Percentiles rank a stretch among this genome's conserved stretches.
phyloP scores from a whole-genome alignment of 164 flowering plant species.

The Litsea cubeba region DNA sequence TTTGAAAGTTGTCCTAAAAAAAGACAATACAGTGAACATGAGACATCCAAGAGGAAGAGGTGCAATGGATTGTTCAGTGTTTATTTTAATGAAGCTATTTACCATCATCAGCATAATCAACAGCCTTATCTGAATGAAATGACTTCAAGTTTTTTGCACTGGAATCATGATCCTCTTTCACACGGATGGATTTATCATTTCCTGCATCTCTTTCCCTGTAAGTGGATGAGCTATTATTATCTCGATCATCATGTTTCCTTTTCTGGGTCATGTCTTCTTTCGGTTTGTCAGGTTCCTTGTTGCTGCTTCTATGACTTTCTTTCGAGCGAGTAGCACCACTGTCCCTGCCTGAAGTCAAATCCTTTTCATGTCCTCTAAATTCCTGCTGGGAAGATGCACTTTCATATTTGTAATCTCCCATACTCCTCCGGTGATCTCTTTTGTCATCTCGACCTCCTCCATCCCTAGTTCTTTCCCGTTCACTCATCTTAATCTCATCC shows the following conservation, averaged over 20 bases:
- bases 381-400: constrained; percentile 20
- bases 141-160: constrained; percentile 45
- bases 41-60: neutral
- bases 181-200: constrained; percentile 19
- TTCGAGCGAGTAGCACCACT: constrained; percentile 21
- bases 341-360: constrained; percentile 31
- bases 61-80: neutral
- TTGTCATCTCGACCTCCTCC: constrained; percentile 41
- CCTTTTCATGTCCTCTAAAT: constrained; percentile 21
- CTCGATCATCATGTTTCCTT: constrained; percentile 35
- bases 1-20: constrained; percentile 14
- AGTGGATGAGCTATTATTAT: constrained; percentile 11
- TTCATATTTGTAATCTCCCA: constrained; percentile 39
- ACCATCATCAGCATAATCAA: constrained; percentile 35
- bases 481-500: constrained; percentile 32
- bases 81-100: constrained; percentile 1
- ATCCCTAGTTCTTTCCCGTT: constrained; percentile 34
- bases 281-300: constrained; percentile 32
- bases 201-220: constrained; percentile 5
- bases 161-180: constrained; percentile 31
- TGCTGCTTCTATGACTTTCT: constrained; percentile 32
- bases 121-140: constrained; percentile 21
- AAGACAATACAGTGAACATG: neutral
- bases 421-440: constrained; percentile 35
- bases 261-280: constrained; percentile 34